Evolutionary conservation across 805 yeast species (phyloP).

Genomic region (Cyberlindnera petersonii): DNA sequence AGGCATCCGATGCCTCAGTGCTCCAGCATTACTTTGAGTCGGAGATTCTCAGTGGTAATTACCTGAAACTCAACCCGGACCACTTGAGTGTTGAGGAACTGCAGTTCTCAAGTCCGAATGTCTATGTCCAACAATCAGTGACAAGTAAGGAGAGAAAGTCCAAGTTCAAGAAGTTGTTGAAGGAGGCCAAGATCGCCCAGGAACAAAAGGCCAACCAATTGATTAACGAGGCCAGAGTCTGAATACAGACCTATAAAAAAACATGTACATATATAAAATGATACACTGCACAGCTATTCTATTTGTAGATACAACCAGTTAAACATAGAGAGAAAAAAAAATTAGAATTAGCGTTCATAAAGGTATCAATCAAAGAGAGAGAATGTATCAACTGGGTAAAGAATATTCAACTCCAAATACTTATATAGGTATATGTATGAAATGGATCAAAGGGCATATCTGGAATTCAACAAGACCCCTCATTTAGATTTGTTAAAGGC

Average conservation of each 20-base stretch:
- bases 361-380: background rate
- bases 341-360: background rate
- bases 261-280: constrained; percentile 5
- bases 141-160: constrained; percentile 23
- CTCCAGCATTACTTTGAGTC: constrained; percentile 28
- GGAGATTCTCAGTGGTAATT: constrained; percentile 30
- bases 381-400: too few relatives aligned
- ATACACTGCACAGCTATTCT: too few relatives aligned
- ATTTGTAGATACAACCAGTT: background rate
- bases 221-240: constrained; percentile 22
- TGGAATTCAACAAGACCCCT: background rate
- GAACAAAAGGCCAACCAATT: constrained; percentile 22
- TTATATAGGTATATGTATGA: too few relatives aligned
- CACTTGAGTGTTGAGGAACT: constrained; percentile 18
- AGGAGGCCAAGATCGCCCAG: constrained; percentile 24
- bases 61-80: constrained; percentile 15
- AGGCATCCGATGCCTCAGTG: constrained; percentile 27
- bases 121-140: constrained; percentile 22
- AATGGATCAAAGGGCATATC: background rate
- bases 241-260: background rate
- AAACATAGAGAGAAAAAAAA: background rate
- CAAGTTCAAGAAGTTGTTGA: constrained; percentile 22
- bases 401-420: too few relatives aligned
- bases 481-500: constrained; percentile 38
- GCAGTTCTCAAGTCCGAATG: constrained; percentile 22